Conservation (phyloP, 2,329 filamentous ascomycete species). For the Ramularia collo-cygni region DNA sequence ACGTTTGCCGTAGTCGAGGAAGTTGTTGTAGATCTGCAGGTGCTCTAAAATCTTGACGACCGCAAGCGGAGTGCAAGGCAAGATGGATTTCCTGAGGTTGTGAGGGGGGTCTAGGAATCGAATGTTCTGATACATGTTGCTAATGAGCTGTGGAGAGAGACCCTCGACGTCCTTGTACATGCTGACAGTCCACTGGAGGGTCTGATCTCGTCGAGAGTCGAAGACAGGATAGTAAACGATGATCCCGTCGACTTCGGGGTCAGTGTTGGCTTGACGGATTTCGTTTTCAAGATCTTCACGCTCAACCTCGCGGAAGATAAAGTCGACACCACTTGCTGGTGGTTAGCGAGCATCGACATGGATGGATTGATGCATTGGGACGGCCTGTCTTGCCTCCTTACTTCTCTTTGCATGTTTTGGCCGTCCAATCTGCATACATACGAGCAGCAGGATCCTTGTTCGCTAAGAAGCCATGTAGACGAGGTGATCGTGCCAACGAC, state of each 20-base stretch:
- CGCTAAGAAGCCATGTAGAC: slow-evolving; percentile 84
- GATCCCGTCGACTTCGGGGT: slow-evolving; percentile 72
- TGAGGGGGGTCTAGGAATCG: slow-evolving; percentile 78
- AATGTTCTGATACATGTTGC: slow-evolving; percentile 99
- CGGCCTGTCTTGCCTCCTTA: slow-evolving; percentile 57
- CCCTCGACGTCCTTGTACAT: slow-evolving; percentile 93
- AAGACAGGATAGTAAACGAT: slow-evolving; percentile 99
- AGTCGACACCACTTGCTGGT: slow-evolving; percentile 65
- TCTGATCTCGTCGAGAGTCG: slow-evolving; percentile 81
- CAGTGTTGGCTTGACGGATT: slow-evolving; percentile 76
- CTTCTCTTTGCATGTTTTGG: slow-evolving; percentile 95
- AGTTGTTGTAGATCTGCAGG: slow-evolving; percentile 91
- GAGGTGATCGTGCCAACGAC: slow-evolving; percentile 65
- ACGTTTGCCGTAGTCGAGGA: slow-evolving; percentile 85
- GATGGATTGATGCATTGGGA: too few relatives aligned
- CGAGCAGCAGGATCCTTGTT: slow-evolving; percentile 85
- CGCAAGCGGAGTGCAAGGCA: slow-evolving; percentile 92
- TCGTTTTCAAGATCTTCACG: slow-evolving; percentile 87
- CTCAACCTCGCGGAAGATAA: slow-evolving; percentile 74
- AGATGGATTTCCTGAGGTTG: slow-evolving; percentile 78
- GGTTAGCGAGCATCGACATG: slow-evolving; percentile 2
- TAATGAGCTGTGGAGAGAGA: slow-evolving; percentile 84
- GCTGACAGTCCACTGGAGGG: slow-evolving; percentile 89
- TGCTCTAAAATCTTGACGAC: slow-evolving; percentile 97
- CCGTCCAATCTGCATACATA: slow-evolving; percentile 95